These are phyloP conservation scores for Sphagnum fallax DNA, from an alignment of 228 moss, liverwort and hornwort genomes.

Conservation along the genomic window DNA sequence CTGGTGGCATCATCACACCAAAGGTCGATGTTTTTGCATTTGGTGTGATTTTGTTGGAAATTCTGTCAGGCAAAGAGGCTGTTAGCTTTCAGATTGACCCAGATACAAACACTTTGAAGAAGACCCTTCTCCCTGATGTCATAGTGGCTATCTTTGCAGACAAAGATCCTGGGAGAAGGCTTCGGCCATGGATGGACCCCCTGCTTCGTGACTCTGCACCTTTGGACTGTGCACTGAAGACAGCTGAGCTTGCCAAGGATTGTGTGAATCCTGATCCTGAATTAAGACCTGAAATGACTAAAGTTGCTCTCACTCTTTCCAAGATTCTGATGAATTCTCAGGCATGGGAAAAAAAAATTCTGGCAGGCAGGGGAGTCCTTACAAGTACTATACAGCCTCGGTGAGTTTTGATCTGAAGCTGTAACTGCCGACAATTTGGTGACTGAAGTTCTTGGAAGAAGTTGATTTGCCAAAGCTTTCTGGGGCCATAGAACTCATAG, in stretches of 20 bases:
- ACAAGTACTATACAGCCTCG: neutral
- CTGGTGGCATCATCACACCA: constrained; percentile 44
- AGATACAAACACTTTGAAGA: constrained; percentile 33
- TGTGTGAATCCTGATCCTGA: constrained; percentile 61
- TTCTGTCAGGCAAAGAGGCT: constrained; percentile 78
- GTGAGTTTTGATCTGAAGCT: neutral
- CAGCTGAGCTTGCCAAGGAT: constrained; percentile 50
- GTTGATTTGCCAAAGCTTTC: too few relatives aligned
- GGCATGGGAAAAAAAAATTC: constrained; percentile 45
- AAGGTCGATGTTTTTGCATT: constrained; percentile 85
- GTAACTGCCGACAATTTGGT: too few relatives aligned
- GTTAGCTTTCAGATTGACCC: constrained; percentile 44
- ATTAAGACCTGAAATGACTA: constrained; percentile 69
- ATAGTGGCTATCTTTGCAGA: constrained; percentile 53
- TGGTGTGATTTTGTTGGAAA: constrained; percentile 77
- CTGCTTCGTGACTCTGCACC: constrained; percentile 64
- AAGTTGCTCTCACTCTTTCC: constrained; percentile 44
- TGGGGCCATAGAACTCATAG: too few relatives aligned
- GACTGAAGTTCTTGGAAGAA: too few relatives aligned
- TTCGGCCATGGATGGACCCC: constrained; percentile 82
- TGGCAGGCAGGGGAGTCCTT: neutral
- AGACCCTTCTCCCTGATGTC: constrained; percentile 50
- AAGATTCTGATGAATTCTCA: constrained; percentile 59
- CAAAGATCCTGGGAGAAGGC: constrained; percentile 39
- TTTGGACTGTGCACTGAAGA: constrained; percentile 50